Conservation (phyloP, 495 filamentous ascomycete genomes). For the Penicillium fimorum region DNA sequence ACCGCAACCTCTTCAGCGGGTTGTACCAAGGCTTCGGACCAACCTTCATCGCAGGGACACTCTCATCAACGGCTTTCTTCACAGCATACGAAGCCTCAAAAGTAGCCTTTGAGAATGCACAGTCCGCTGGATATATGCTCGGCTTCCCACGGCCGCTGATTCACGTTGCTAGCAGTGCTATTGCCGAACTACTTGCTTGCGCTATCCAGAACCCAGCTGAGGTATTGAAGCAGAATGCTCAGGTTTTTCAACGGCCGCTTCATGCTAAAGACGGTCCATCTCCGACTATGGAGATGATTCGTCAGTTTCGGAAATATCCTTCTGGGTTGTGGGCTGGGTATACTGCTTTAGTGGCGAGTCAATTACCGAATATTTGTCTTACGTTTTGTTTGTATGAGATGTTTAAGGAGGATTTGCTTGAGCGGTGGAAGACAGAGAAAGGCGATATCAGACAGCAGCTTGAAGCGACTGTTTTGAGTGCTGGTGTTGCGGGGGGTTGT, state of each 20-base stretch:
- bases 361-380: constrained; percentile 13
- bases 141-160: constrained; percentile 5
- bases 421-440: background rate
- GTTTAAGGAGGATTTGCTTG: constrained; percentile 10
- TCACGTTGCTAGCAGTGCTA: constrained; percentile 10
- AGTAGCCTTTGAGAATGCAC: constrained; percentile 5
- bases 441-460: background rate
- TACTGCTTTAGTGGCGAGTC: constrained; percentile 9
- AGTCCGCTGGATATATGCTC: constrained; percentile 9
- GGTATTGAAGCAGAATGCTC: constrained; percentile 18
- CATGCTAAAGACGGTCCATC: background rate
- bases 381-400: constrained; percentile 16
- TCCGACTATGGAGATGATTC: constrained; percentile 3
- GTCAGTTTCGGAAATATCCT: constrained; percentile 2
- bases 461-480: constrained; percentile 5
- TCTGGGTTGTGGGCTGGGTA: constrained; percentile 11
- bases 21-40: constrained; percentile 17
- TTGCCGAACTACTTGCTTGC: constrained; percentile 7
- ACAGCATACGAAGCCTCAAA: constrained; percentile 16
- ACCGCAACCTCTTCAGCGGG: constrained; percentile 7
- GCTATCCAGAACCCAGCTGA: constrained; percentile 13
- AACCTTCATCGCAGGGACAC: constrained; percentile 4
- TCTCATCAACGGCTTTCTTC: constrained; percentile 2
- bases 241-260: constrained; percentile 6
- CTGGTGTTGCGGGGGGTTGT: constrained; percentile 7